These are phyloP conservation scores for Cystobasidium tubakii DNA, from an alignment of 768 basidiomycete genomes.

Conservation along the genomic window DNA sequence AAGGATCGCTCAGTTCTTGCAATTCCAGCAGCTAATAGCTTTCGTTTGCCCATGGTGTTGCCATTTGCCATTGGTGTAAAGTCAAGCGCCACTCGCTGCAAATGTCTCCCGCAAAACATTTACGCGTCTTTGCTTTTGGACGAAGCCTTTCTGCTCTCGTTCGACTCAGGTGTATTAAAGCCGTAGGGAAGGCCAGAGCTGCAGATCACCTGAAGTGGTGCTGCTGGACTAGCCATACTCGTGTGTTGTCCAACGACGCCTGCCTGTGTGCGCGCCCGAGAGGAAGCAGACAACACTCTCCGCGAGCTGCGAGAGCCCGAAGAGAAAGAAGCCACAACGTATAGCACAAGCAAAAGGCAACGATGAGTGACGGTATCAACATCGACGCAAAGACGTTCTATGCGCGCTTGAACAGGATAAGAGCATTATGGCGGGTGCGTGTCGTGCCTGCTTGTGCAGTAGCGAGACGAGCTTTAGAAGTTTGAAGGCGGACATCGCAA, in stretches of 20 bases:
- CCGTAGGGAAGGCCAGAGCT: too few species aligned
- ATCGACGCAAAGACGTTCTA: constrained; percentile 28
- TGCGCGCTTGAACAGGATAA: constrained; percentile 28
- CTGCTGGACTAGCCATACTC: background rate
- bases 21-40: too few species aligned
- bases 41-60: too few species aligned
- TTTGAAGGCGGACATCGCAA: too few species aligned
- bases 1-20: too few species aligned
- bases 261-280: background rate
- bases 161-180: too few species aligned
- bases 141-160: background rate
- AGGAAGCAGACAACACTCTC: too few species aligned
- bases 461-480: background rate
- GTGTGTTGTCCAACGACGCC: background rate
- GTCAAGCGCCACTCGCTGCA: background rate
- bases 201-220: too few species aligned
- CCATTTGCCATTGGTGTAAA: too few species aligned
- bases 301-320: too few species aligned
- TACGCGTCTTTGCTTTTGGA: background rate
- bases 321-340: background rate
- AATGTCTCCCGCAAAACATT: constrained; percentile 8
- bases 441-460: background rate
- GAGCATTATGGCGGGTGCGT: constrained; percentile 28
- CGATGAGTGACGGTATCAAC: constrained; percentile 4
- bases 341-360: constrained; percentile 1